Base-by-base conservation (phyloP, 164 flowering plant genomes). In the Berberis vulgaris region DNA sequence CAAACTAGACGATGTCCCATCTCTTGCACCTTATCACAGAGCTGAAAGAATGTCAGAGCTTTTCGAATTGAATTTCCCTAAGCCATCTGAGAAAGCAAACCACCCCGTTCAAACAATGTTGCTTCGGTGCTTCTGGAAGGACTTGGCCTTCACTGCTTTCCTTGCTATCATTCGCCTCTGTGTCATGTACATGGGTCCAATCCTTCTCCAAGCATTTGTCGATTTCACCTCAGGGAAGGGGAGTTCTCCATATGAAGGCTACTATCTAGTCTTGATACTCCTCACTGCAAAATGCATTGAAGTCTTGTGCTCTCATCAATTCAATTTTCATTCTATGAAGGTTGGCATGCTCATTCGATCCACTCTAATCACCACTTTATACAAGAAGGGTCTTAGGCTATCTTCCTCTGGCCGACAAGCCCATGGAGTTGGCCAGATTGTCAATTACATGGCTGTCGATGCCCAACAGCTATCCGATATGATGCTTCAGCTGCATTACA, bases 381-480 rank as follows among this genome's bases (percentile, higher is more conserved):
- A 95, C 80, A 81, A 71, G 75, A 95, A 95, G 71, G 99, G 98
- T 1, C 73, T 95, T 59, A 81, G 83, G 62, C 76, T 95, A 9
- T 75, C 97, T 0, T 78, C 89, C 73, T 86, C 99, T 0, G 87
- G 96, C 7, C 69, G 98, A n/a, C 99, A 95, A 65, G 80, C 77
- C 45, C 99, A 95, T 56, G 98, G 97, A 3, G 79, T 88, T 1
- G 99, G 99, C 4, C 97, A 88, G 74, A 95, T 95, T 45, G 99
- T 95, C 43, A 95, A 95, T 62, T 95, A 91, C 79, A 95, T 95
- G 99, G 96, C 96, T 6, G 97, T 95, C 0, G 99, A 95, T 75
- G 96, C 97, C 2, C 99, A 95, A 60, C 26, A 26, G 26, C 26
- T 26, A 26, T 26, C 26, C 26, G 26, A 26, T 26, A 26, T 26